phyloP scores from a whole-genome alignment of 148 eudicot species.

The Rheum nobile region DNA sequence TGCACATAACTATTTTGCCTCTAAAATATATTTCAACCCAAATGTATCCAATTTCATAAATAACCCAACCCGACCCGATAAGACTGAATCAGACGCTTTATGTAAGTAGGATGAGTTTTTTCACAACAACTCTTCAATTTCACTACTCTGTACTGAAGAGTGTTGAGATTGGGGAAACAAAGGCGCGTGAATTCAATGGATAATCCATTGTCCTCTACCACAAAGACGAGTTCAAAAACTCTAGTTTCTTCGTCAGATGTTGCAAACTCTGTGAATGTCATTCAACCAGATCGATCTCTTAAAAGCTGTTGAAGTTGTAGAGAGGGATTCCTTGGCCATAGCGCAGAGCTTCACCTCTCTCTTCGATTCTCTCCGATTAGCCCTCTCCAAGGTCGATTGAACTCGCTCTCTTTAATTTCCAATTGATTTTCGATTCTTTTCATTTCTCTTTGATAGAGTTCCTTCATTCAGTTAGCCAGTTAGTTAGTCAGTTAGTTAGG shows the following conservation, averaged over 20 bases:
- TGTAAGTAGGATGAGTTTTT: too few species aligned
- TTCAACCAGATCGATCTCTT: constrained; percentile 37
- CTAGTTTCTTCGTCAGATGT: not conserved
- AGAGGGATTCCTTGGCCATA: constrained; percentile 76
- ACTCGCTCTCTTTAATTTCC: not conserved
- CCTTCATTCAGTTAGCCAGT: too few species aligned
- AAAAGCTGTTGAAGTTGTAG: constrained; percentile 60
- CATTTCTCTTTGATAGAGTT: too few species aligned
- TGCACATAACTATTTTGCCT: too few species aligned
- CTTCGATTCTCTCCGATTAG: constrained; percentile 67
- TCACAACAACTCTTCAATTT: not conserved
- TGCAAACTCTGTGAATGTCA: constrained; percentile 3
- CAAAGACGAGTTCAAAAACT: not conserved
- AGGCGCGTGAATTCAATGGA: not conserved
- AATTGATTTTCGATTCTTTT: not conserved
- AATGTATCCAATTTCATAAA: too few species aligned
- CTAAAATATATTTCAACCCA: too few species aligned
- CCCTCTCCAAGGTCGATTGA: constrained; percentile 54
- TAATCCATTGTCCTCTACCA: not conserved
- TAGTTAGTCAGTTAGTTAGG: too few species aligned
- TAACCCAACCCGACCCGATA: too few species aligned
- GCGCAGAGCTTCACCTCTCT: constrained; percentile 80
- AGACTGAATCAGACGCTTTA: too few species aligned
- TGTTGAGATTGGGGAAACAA: not conserved
- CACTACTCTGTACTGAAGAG: not conserved